Evolutionary conservation across 805 yeast species (phyloP).

Genomic region (Debaryomyces castellii): DNA sequence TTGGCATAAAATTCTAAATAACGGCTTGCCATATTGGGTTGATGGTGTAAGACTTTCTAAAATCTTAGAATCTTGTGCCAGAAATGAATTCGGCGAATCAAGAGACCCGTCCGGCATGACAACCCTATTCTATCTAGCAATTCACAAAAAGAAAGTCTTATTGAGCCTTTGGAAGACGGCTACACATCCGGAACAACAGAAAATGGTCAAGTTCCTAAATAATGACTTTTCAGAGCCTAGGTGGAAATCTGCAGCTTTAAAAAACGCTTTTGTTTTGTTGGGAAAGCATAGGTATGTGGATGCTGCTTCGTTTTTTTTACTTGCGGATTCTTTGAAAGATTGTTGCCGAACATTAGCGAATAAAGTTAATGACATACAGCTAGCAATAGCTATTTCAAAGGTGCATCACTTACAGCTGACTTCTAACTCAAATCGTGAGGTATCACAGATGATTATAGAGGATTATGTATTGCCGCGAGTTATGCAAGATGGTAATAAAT

Average conservation of each 20-base stretch:
- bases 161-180: conserved; percentile 80
- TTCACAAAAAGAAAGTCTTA: conserved; percentile 73
- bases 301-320: conserved; percentile 85
- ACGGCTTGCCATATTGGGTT: conserved; percentile 74
- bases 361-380: conserved; percentile 63
- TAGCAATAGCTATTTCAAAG: conserved; percentile 82
- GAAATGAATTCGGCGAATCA: conserved; percentile 60
- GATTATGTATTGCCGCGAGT: conserved; percentile 56
- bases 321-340: conserved; percentile 75
- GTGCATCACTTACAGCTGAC: conserved; percentile 53
- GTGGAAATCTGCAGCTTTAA: conserved; percentile 87
- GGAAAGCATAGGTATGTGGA: conserved; percentile 85
- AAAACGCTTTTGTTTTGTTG: conserved; percentile 86
- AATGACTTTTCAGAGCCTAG: conserved; percentile 75
- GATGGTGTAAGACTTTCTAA: conserved; percentile 25
- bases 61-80: conserved; percentile 68
- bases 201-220: conserved; percentile 72
- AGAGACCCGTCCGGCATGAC: conserved; percentile 72
- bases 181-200: conserved; percentile 78
- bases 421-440: conserved; percentile 30
- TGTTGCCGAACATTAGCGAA: conserved; percentile 70
- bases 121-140: conserved; percentile 73
- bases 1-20: conserved; percentile 61
- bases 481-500: conserved; percentile 63
- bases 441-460: conserved; percentile 42